Evolutionary conservation across 192 early-diverging fungal species (phyloP).

Genomic region (Backusella tuberculispora): DNA sequence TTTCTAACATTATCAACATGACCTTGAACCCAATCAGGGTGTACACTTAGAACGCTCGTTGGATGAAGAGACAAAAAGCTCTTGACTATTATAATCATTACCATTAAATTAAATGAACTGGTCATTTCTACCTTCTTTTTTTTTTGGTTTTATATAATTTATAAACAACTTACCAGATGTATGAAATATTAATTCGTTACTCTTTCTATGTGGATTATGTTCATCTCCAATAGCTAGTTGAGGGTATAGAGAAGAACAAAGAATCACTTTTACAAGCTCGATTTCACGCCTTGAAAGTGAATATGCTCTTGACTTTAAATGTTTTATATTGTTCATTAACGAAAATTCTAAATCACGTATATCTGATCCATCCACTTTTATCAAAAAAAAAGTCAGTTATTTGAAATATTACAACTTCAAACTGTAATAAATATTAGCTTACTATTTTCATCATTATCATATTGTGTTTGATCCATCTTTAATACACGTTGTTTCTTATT

Average conservation of each 20-base stretch:
- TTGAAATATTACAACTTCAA: neutral
- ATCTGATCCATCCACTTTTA: constrained; percentile 17
- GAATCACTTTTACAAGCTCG: constrained; percentile 60
- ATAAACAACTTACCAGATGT: constrained; percentile 52
- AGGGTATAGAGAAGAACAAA: constrained; percentile 69
- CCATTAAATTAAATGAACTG: too few species aligned
- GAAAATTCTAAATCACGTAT: constrained; percentile 67
- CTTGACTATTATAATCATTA: constrained; percentile 22
- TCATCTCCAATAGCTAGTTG: constrained; percentile 68
- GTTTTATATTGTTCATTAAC: constrained; percentile 52
- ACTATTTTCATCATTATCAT: constrained; percentile 7
- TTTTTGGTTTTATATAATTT: neutral
- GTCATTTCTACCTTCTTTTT: too few species aligned
- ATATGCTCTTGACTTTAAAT: constrained; percentile 46
- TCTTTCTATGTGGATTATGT: constrained; percentile 56
- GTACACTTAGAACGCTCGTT: constrained; percentile 55
- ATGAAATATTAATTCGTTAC: constrained; percentile 62
- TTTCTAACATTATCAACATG: constrained; percentile 41
- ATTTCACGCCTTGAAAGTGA: constrained; percentile 47
- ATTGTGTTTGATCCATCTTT: constrained; percentile 12
- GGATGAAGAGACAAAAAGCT: constrained; percentile 67
- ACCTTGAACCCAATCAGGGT: constrained; percentile 63
- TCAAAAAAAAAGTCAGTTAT: neutral
- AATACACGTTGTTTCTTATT: constrained; percentile 26
- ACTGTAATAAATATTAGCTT: neutral